Percentiles rank a stretch among this genome's conserved stretches.
Evolutionary conservation across 495 filamentous ascomycete genomes (phyloP).

Genomic region (Tuber umbilicatum): DNA sequence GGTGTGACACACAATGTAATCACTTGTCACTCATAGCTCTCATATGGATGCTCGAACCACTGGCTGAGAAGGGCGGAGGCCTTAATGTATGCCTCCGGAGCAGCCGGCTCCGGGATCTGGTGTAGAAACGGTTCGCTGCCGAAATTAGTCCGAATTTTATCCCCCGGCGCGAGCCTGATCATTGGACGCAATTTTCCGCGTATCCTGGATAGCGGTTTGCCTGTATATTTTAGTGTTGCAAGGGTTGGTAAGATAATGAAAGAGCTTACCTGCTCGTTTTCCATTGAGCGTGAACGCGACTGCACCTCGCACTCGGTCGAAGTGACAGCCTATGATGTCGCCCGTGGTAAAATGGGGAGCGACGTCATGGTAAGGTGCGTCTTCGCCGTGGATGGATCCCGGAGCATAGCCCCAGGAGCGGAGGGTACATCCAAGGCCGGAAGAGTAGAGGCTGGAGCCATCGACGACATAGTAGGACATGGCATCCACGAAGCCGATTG

Average conservation of each 20-base stretch:
- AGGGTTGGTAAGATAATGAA: background rate
- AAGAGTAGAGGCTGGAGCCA: background rate
- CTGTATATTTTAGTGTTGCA: background rate
- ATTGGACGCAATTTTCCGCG: background rate
- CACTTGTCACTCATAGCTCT: too few relatives aligned
- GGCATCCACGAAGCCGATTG: constrained; percentile 10
- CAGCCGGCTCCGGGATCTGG: background rate
- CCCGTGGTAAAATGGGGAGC: background rate
- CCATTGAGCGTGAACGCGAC: constrained; percentile 17
- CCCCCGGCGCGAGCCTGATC: background rate
- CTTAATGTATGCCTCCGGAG: background rate
- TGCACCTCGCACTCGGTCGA: background rate
- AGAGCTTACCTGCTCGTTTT: constrained; percentile 10
- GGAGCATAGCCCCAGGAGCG: constrained; percentile 8
- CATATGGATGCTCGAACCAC: too few relatives aligned
- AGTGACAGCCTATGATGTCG: constrained; percentile 14
- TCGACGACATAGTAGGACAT: background rate
- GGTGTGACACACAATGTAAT: too few relatives aligned
- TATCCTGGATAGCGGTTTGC: background rate
- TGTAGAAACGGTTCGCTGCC: background rate
- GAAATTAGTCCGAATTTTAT: constrained; percentile 11
- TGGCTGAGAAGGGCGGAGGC: too few relatives aligned
- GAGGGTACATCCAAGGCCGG: background rate
- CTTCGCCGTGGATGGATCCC: background rate
- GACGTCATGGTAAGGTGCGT: background rate